Percentiles rank a stretch among this genome's conserved stretches.
Evolutionary conservation across 2,329 filamentous ascomycete genomes (phyloP).

Genomic region (Apiospora kogelbergensis): DNA sequence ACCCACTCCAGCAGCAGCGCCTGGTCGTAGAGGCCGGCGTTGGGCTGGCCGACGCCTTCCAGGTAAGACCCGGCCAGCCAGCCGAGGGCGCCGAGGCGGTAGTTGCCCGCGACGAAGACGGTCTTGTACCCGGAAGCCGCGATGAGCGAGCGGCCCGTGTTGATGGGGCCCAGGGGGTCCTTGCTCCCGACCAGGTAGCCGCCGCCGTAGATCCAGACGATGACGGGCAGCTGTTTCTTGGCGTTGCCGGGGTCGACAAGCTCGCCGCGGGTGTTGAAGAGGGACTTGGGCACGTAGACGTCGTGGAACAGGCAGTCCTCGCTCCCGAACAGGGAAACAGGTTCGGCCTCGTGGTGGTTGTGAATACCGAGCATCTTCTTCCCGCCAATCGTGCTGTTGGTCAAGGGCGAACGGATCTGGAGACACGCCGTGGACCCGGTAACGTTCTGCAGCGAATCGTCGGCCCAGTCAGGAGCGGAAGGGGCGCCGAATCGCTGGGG

Average conservation of each 20-base stretch:
- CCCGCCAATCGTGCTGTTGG: no score
- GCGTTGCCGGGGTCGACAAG: slow-evolving; percentile 17
- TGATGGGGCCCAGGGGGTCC: slow-evolving; percentile 23
- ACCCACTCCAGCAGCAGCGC: slow-evolving; percentile 53
- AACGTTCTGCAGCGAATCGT: slow-evolving; percentile 10
- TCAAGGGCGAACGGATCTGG: no score
- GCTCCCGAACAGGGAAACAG: slow-evolving; percentile 3
- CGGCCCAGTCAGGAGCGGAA: background rate
- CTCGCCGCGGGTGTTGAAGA: slow-evolving; percentile 28
- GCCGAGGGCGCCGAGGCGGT: slow-evolving; percentile 43
- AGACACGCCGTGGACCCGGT: no score
- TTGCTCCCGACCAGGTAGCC: slow-evolving; percentile 44
- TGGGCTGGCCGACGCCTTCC: slow-evolving; percentile 38
- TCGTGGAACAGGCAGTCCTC: slow-evolving; percentile 53
- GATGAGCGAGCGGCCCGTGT: background rate
- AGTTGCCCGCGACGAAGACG: slow-evolving; percentile 34
- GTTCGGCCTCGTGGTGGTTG: no score
- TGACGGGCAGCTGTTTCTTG: slow-evolving; percentile 29
- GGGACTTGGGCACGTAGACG: slow-evolving; percentile 45
- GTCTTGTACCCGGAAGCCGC: background rate
- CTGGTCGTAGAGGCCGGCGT: slow-evolving; percentile 52
- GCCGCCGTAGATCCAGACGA: slow-evolving; percentile 48
- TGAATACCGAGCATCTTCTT: no score
- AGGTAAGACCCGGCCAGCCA: slow-evolving; percentile 44
- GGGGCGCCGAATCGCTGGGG: background rate